Percentiles rank a stretch among this genome's conserved stretches.
phyloP scores from a whole-genome alignment of 164 flowering plant species.

The Vitis rupestris region DNA sequence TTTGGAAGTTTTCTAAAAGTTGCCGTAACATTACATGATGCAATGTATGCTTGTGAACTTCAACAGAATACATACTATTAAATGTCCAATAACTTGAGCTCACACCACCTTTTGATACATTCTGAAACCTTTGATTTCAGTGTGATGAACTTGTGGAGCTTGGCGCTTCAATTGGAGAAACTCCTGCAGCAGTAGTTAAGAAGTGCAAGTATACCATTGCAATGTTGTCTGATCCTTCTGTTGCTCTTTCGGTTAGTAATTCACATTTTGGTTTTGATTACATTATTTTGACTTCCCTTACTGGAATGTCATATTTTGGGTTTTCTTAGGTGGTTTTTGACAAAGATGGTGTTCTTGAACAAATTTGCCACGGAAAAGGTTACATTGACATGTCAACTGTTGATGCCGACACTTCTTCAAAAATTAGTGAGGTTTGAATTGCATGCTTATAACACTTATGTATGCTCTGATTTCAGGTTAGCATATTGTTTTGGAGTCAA shows the following conservation, averaged over 20 bases:
- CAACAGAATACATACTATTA: no score
- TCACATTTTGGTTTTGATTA: background rate
- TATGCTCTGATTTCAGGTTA: background rate
- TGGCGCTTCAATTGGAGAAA: conserved; percentile 84
- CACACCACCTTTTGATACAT: no score
- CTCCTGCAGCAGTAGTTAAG: conserved; percentile 84
- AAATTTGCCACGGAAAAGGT: conserved; percentile 74
- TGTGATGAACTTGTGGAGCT: conserved; percentile 84
- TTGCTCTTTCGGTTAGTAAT: conserved; percentile 75
- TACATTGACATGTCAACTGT: conserved; percentile 99
- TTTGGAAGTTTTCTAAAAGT: no score
- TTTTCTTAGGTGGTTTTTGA: conserved; percentile 79
- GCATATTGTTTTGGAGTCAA: background rate
- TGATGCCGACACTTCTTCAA: conserved; percentile 80
- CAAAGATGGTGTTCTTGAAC: conserved; percentile 84
- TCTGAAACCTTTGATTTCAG: conserved; percentile 29
- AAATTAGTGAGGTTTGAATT: conserved; percentile 68
- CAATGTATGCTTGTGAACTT: no score
- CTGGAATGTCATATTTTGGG: conserved; percentile 4
- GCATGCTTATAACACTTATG: background rate
- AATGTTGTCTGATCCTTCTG: conserved; percentile 93
- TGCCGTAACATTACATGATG: no score
- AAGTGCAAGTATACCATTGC: conserved; percentile 90
- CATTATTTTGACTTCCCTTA: background rate
- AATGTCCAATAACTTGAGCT: no score